Base-by-base conservation (phyloP, 202 grass and related monocot species). In the Sporobolus alterniflorus region DNA sequence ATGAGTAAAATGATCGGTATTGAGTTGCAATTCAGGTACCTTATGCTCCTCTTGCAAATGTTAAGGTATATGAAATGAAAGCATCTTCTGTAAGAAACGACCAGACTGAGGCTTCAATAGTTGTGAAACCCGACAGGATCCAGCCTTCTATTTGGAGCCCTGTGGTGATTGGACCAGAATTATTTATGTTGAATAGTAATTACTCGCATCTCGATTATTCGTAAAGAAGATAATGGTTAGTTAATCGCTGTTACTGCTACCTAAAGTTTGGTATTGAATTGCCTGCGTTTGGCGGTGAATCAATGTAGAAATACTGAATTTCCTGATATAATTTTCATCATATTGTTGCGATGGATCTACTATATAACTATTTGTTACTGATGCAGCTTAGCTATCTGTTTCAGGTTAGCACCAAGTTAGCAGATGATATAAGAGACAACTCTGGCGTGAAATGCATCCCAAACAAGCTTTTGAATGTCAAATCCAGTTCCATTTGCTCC, bases 351-450 rank as follows among this genome's bases (percentile, higher is more conserved):
- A 31, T 29, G 39, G 66, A 40, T 31, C 24, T 61, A 68, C 18
- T 65, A 18, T 67, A 81, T 81, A 16, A 20, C 51, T 75, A 64
- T 73, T 43, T 61, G 71, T 73, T 43, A 62, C 66, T 54, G 28
- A 10, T 56, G 21, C 68, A 20, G 47, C 46, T 36, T 64, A 71
- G 48, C 69, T 25, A 41, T 51, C 26, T 34, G 9, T 79, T 82
- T 68, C 78, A 82, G 87, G 74, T 50, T 83, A 75, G 71, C 73
- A 67, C 32, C 65, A 85, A 81, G 57, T 59, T 85, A 80, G 34
- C 56, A 82, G 47, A 87, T 67, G 70, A 78, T 69, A 30, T 22
- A 52, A 44, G 63, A 74, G 81, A 26, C 26, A 78, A 82, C 56
- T 41, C 56, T 57, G 71, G 11, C 44, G 31, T 64, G 60, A 36